Percentiles rank a stretch among this genome's conserved stretches.
Conservation (phyloP, 2,329 filamentous ascomycete species). For the Calcarisporium arbuscula region DNA sequence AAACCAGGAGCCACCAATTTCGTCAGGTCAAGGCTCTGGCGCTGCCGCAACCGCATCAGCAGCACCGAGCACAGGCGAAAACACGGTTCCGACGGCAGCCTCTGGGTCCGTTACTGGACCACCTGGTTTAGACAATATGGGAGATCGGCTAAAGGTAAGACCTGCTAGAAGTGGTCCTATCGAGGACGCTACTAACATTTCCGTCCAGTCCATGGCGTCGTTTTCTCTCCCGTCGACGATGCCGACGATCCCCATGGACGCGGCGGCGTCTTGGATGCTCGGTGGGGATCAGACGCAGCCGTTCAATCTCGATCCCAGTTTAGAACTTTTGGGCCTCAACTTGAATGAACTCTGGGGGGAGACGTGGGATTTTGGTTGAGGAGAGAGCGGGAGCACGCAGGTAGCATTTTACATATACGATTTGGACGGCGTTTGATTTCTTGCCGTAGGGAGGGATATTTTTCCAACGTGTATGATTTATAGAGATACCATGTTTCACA, state of each 20-base stretch:
- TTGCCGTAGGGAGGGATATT: no score
- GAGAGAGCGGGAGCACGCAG: no score
- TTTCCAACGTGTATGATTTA: no score
- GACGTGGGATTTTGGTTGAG: constrained; percentile 34
- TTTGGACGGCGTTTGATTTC: no score
- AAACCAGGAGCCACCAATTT: constrained; percentile 42
- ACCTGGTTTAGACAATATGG: constrained; percentile 27
- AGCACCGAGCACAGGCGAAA: constrained; percentile 14
- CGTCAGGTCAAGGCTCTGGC: constrained; percentile 21
- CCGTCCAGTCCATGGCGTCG: constrained; percentile 32
- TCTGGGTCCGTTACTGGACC: no score
- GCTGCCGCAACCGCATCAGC: constrained; percentile 15
- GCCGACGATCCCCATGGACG: constrained; percentile 27
- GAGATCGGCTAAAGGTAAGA: constrained; percentile 32
- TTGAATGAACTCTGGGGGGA: constrained; percentile 52
- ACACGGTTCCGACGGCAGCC: constrained; percentile 19
- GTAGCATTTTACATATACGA: no score
- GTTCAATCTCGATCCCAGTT: constrained; percentile 47
- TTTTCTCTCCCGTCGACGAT: constrained; percentile 32
- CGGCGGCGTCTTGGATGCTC: constrained; percentile 27
- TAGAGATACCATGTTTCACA: no score
- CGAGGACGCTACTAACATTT: no score
- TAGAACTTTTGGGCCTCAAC: constrained; percentile 47
- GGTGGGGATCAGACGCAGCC: constrained; percentile 26
- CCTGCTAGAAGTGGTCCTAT: no score